Evolutionary conservation across 148 eudicot genomes (phyloP).

Genomic region (Vaccinium vitisidaea): DNA sequence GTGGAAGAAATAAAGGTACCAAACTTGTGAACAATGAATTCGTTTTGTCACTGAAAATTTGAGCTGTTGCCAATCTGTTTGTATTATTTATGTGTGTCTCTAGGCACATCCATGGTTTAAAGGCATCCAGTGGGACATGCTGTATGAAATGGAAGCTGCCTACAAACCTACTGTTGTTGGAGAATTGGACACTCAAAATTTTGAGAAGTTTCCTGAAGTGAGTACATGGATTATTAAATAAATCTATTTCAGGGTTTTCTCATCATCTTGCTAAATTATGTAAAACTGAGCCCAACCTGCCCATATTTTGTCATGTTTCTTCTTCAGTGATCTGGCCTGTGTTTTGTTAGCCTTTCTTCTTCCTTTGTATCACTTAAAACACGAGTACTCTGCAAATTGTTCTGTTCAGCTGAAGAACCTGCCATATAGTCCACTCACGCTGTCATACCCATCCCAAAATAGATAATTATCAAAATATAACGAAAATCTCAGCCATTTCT

Average conservation of each 20-base stretch:
- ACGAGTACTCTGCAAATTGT: background rate
- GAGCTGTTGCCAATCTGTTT: conserved; percentile 7
- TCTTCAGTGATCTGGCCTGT: too few species aligned
- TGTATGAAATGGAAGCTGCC: conserved; percentile 78
- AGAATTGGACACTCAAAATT: conserved; percentile 71
- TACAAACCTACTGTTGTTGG: conserved; percentile 60
- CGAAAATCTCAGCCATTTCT: background rate
- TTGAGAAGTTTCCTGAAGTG: conserved; percentile 66
- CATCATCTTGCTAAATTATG: background rate
- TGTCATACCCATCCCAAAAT: background rate
- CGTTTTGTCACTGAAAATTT: background rate
- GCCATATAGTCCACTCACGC: background rate
- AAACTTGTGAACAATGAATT: background rate
- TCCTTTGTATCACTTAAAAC: background rate
- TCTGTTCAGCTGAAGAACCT: background rate
- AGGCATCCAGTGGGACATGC: conserved; percentile 54
- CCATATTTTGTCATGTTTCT: background rate
- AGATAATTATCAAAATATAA: background rate
- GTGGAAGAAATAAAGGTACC: conserved; percentile 71
- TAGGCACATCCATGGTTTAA: conserved; percentile 75
- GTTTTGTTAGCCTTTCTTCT: background rate
- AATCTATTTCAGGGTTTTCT: conserved; percentile 5
- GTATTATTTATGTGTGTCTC: conserved; percentile 20
- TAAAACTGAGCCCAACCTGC: background rate
- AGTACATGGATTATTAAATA: conserved; percentile 18